Evolutionary conservation across 1,139 yeast genomes (phyloP).

Genomic region (Yamadazyma pseudoaaseri): DNA sequence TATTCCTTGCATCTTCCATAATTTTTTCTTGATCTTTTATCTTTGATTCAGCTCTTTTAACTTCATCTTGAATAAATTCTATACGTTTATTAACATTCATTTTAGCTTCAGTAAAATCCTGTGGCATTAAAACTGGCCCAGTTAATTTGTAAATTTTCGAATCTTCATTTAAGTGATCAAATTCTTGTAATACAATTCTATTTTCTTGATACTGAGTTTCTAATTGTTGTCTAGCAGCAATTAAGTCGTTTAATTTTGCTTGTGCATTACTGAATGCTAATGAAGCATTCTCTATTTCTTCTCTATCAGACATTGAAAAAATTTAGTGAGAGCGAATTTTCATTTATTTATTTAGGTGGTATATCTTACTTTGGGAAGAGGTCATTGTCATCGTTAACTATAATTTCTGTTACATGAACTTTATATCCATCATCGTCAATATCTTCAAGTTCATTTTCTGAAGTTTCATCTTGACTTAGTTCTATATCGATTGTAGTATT

Average conservation of each 20-base stretch:
- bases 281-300: constrained; percentile 42
- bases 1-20: constrained; percentile 49
- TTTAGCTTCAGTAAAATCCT: constrained; percentile 78
- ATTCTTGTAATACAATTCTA: constrained; percentile 84
- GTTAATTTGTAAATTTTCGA: constrained; percentile 83
- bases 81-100: constrained; percentile 82
- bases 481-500: constrained; percentile 17
- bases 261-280: constrained; percentile 39
- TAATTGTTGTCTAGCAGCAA: constrained; percentile 62
- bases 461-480: constrained; percentile 15
- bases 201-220: constrained; percentile 89
- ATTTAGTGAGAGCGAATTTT: constrained; percentile 1
- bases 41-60: constrained; percentile 62
- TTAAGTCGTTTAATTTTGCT: constrained; percentile 40
- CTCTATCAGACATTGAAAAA: constrained; percentile 10
- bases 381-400: constrained; percentile 41
- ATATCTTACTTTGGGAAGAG: constrained; percentile 19
- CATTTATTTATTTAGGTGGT: neutral
- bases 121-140: constrained; percentile 91
- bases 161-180: constrained; percentile 54
- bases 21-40: constrained; percentile 51
- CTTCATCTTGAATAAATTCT: constrained; percentile 80
- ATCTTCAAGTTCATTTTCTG: constrained; percentile 21
- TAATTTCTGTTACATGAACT: constrained; percentile 54
- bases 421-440: constrained; percentile 25